Conservation (phyloP, 768 basidiomycete genomes). For the Brasilioporus rufonigricans region DNA sequence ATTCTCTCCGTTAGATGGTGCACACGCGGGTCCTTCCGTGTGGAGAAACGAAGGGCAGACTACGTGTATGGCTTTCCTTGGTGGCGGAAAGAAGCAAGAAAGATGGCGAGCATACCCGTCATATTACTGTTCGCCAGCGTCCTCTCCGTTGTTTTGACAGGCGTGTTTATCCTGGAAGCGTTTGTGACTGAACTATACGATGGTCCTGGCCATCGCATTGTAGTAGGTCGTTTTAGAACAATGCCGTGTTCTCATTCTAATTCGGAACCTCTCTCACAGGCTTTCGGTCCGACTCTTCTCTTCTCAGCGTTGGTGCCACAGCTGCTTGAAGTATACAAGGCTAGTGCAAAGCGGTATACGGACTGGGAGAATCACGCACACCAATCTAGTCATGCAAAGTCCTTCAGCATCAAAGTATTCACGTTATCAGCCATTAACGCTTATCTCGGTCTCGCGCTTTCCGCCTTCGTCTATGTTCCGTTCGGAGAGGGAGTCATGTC, state of each 20-base stretch:
- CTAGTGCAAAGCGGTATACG: slow-evolving; percentile 66
- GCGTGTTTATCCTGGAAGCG: slow-evolving; percentile 85
- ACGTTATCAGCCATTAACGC: slow-evolving; percentile 85
- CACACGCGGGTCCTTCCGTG: slow-evolving; percentile 71
- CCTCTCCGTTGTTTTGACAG: slow-evolving; percentile 69
- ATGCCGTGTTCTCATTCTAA: not conserved
- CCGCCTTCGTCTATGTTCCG: slow-evolving; percentile 95
- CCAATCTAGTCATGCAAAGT: slow-evolving; percentile 70
- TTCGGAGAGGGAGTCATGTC: slow-evolving; percentile 86
- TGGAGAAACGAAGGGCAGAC: slow-evolving; percentile 69
- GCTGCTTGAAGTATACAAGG: slow-evolving; percentile 70
- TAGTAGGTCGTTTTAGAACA: slow-evolving; percentile 51
- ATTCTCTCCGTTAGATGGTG: slow-evolving; percentile 82
- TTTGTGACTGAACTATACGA: slow-evolving; percentile 88
- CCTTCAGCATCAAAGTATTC: slow-evolving; percentile 89
- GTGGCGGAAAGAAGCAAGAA: slow-evolving; percentile 72
- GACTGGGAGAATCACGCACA: slow-evolving; percentile 92
- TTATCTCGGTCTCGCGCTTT: slow-evolving; percentile 86
- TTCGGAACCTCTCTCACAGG: slow-evolving; percentile 37
- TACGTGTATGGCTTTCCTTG: slow-evolving; percentile 57
- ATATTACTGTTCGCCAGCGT: slow-evolving; percentile 70
- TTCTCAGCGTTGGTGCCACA: slow-evolving; percentile 81
- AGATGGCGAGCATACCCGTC: slow-evolving; percentile 66
- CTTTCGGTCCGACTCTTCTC: slow-evolving; percentile 78
- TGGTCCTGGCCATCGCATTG: slow-evolving; percentile 75